Evolutionary conservation across 148 eudicot species (phyloP), one percentile per base, ranked within the genome.

Genomic region (Silene conica): DNA sequence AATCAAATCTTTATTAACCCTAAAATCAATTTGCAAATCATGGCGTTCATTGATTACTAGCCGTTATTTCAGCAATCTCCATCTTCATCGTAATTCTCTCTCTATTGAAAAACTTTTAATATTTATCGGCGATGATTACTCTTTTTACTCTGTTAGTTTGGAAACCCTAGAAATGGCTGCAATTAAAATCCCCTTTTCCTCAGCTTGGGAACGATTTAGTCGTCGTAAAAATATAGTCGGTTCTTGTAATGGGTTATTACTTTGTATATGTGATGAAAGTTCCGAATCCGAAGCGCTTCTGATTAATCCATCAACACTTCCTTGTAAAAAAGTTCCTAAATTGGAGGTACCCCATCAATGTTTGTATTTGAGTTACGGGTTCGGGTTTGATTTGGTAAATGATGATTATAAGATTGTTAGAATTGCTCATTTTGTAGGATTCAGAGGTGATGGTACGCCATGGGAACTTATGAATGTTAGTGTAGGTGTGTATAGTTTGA

Each of bases 361-460:
- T 67, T 19, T 67, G 55, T 67, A 67, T 19, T 67, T 67, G 45
- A 41, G 70, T 67, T 67, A 67, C 14, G 70, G 70, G 25, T 67
- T 67, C 20, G 70, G 70, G 26, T 67, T 19, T 4, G 55, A 67
- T 43, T 0, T 2, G 9, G 15, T 43, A 2, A 10, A 43, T 20
- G 55, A 41, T 11, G 54, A 67, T 43, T 67, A 67, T 20, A 67
- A 67, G 18, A 19, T 67, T 20, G 55, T 67, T 41, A 41, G 70
- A 18, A 41, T 67, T 19, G 52, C 70, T 15, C 70, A 67, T 67
- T 67, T 67, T 43, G 19, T 67, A 41, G 20, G 68, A 11, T 11
- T 7, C 2, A 15, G 55, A 18, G 16, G 55, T 15, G 55, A 50
- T 15, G 14, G 19, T 34, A 15, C 28, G 20, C 9, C 12, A 2